Evolutionary conservation across 805 yeast species (phyloP), one percentile per base, ranked within the genome.

Genomic region (Nematodospora valgi): DNA sequence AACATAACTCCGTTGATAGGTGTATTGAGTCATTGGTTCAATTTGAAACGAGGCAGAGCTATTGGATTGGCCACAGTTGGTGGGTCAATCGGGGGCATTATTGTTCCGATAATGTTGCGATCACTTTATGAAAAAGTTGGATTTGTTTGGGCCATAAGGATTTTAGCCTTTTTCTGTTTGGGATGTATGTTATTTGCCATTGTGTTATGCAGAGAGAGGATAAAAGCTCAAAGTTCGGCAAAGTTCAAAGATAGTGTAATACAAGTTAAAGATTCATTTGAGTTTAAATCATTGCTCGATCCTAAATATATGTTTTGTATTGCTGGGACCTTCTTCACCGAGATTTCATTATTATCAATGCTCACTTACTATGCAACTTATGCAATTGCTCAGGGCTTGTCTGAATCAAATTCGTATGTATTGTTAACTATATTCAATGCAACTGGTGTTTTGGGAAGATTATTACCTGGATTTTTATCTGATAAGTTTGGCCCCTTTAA

Each of bases 1-100:
- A 62, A 77, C 15, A 70, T 78, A 56, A 70, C 81, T 7, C 86
- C 87, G 0, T 48, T 78, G 14, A 63, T 82, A 2, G 74, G 83
- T 9, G 77, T 75, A 11, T 68, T 80, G 1, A 74, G 80, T 15
- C 86, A 82, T 43, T 82, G 85, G 80, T 82, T 82, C 50, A 60
- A 66, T 23, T 55, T 56, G 22, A 78, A 67, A 46, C 63, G 88
- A 46, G 85, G 77, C 1, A 62, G 68, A 40, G 56, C 19, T 30
- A 61, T 78, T 23, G 85, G 86, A 0, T 44, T 79, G 3, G 80
- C 82, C 4, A 75, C 81, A 37, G 57, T 77, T 56, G 87, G 86
- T 2, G 85, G 85, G 1, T 75, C 83, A 3, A 54, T 78, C 5
- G 87, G 86, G 2, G 88, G 87, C 4, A 64, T 79, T 8, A 48